Conservation (phyloP, 352 stramenopile species). For the Globisporangium lucens region DNA sequence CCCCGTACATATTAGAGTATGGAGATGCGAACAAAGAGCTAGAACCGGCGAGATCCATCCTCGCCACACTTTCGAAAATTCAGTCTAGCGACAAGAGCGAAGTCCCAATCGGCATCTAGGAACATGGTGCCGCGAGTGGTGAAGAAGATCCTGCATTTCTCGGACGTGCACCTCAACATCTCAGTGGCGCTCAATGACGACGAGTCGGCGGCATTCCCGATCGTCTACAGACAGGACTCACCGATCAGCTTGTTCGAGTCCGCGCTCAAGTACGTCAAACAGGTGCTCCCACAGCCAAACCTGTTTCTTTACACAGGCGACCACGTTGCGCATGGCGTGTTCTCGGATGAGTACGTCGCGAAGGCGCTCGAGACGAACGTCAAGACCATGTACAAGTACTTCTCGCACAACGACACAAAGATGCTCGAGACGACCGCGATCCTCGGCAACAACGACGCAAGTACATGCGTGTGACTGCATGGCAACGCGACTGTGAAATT, state of each 20-base stretch:
- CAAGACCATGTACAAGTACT: slow-evolving; percentile 64
- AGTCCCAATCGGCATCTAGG: too few species aligned
- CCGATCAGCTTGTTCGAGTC: slow-evolving; percentile 63
- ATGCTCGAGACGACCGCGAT: slow-evolving; percentile 64
- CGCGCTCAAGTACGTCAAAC: slow-evolving; percentile 54
- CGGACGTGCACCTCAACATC: slow-evolving; percentile 83
- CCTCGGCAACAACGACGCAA: slow-evolving; percentile 71
- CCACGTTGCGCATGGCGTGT: slow-evolving; percentile 59
- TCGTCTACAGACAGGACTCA: slow-evolving; percentile 51
- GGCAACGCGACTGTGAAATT: not conserved
- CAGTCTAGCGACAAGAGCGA: not conserved
- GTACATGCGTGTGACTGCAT: slow-evolving; percentile 30
- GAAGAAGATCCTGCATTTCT: slow-evolving; percentile 77
- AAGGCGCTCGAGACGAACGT: slow-evolving; percentile 66
- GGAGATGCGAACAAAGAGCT: not conserved
- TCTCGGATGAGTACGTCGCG: slow-evolving; percentile 57
- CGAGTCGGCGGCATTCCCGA: slow-evolving; percentile 35
- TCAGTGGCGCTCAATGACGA: slow-evolving; percentile 32
- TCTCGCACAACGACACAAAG: slow-evolving; percentile 25
- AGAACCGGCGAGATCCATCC: not conserved
- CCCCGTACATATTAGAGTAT: not conserved
- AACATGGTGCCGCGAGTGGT: not conserved
- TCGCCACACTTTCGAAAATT: not conserved
- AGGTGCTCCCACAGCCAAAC: slow-evolving; percentile 51
- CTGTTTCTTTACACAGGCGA: slow-evolving; percentile 86